Base-by-base conservation (phyloP, 257 asterid genomes). In the Jacaranda mimosifolia region DNA sequence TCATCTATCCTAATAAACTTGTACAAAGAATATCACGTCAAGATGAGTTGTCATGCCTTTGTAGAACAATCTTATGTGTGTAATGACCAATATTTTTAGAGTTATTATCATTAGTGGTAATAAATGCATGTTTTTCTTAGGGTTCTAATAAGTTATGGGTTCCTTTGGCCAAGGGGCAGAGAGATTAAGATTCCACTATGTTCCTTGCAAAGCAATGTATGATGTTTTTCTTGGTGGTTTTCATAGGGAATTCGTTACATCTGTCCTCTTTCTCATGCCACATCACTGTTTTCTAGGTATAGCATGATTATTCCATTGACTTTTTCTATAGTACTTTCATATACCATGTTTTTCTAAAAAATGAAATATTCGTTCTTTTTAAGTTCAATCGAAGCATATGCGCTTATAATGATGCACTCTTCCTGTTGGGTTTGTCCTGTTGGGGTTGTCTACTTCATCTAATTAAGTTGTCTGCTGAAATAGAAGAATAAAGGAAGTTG, bases 401-500 rank as follows among this genome's bases (percentile, higher is more conserved):
- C n/a, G 9, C 48, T 71, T 21, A 32, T 68, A 11, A 69, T 36
- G 51, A 36, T 9, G n/a, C 8, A 17, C 66, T n/a, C n/a, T n/a
- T n/a, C 73, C 0, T 19, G 9, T 38, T 4, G 63, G 74, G 32
- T 7, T 49, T 68, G 12, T 58, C 73, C 0, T 19, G 9, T 38
- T 4, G 63, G 74, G 32, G 13, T 49, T 68, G 12, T 58, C 40
- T 36, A 18, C 26, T 65, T 40, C 49, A 40, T 21, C 3, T 15
- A 42, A 40, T 19, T 75, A 18, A 46, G 57, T 32, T 70, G 14
- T 68, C 43, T 69, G 69, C 56, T 51, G 39, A 17, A 81, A 70
- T 43, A 35, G 53, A 77, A 49, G 53, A 49, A 64, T 17, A 73
- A 43, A 17, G 69, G 46, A 51, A 66, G 49, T 45, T 56, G 9